Evolutionary conservation across 2,329 filamentous ascomycete genomes (phyloP).

Genomic region (Xylaria arbuscula): DNA sequence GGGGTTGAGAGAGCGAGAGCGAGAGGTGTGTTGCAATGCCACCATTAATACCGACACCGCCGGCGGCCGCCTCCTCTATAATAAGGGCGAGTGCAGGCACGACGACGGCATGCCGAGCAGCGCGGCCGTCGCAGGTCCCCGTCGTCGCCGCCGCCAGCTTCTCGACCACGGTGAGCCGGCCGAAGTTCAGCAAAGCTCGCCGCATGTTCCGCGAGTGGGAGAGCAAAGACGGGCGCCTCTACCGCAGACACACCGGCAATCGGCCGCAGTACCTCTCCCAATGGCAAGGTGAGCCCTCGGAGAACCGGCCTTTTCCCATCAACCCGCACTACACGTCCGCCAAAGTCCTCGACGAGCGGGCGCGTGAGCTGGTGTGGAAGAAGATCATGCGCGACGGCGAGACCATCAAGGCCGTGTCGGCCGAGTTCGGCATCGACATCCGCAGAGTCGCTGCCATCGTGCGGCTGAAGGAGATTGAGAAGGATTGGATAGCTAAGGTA

Average conservation of each 20-base stretch:
- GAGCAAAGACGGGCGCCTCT: slow-evolving; percentile 26
- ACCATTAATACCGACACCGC: slow-evolving; percentile 42
- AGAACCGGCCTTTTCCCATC: slow-evolving; percentile 73
- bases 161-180: slow-evolving; percentile 46
- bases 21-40: slow-evolving; percentile 41
- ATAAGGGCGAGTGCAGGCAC: slow-evolving; percentile 27
- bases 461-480: slow-evolving; percentile 86
- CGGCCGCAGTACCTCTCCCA: slow-evolving; percentile 40
- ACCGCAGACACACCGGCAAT: slow-evolving; percentile 26
- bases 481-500: slow-evolving; percentile 80
- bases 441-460: slow-evolving; percentile 87
- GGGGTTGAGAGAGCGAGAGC: slow-evolving; percentile 27
- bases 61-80: slow-evolving; percentile 32
- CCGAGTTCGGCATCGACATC: slow-evolving; percentile 81
- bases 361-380: slow-evolving; percentile 79
- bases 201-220: slow-evolving; percentile 44
- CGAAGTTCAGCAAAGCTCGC: slow-evolving; percentile 41
- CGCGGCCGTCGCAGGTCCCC: slow-evolving; percentile 20
- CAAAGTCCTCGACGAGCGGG: slow-evolving; percentile 76
- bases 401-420: slow-evolving; percentile 80
- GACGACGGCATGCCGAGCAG: slow-evolving; percentile 13
- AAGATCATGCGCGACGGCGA: slow-evolving; percentile 73
- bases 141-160: slow-evolving; percentile 43
- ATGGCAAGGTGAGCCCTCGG: not conserved
- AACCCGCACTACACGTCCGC: slow-evolving; percentile 78